Base-by-base conservation (phyloP, 768 basidiomycete species). In the Phaeotremella fagi region DNA sequence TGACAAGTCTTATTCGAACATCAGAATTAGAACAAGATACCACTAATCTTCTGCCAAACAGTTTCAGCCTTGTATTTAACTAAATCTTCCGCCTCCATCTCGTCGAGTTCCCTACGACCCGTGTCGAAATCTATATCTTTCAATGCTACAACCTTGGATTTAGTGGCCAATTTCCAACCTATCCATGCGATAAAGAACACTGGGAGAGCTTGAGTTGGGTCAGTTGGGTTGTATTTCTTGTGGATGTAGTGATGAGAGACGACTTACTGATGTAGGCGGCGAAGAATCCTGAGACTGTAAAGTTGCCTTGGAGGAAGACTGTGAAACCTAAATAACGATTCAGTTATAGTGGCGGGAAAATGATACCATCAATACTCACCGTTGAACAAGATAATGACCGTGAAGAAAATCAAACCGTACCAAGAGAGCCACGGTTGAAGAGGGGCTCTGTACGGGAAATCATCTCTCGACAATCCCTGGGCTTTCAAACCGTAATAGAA, bases 231-330 rank as follows among this genome's bases (percentile, higher is more conserved):
- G 4, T 15, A 28, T 5, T 22, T 33, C 16, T 16, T 33, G 9
- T 7, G 31, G 5, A 47, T 16, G 22, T 14, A 41, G 24, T 15
- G 27, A 11, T 16, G 4, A 15, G 26, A 46, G 18, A 42, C 5
- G 15, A 59, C 62, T 57, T 25, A 63, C 60, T 65, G 59, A 75
- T 65, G 60, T 76, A 76, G 16, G 70, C 66, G 11, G 72, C 64
- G 57, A 76, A 53, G 56, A 76, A 77, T 26, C 56, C 57, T 15
- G 61, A 55, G 15, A 58, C 59, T 57, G 70, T 53, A 73, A 74
- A 78, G 42, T 71, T 62, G 11, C 72, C 75, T 42, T 64, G 57
- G 44, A 77, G 63, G 75, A 77, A 76, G 53, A 75, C 72, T 23
- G 65, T 51, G 64, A 66, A 77, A 12, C 72, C 71, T 41, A 22